phyloP scores from a whole-genome alignment of 441 rosid species.

The Sinapis alba region DNA sequence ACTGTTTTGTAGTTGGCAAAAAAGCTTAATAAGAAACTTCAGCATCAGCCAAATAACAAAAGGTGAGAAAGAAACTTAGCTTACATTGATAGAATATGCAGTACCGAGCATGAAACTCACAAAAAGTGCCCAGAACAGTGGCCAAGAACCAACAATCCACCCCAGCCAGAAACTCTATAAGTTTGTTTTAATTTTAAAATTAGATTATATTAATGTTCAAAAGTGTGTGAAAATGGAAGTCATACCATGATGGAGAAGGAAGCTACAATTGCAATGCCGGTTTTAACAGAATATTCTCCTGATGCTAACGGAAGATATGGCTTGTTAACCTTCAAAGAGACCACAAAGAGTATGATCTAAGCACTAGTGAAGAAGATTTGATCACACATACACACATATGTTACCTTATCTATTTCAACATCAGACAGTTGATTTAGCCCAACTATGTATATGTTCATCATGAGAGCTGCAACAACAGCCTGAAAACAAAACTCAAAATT shows the following conservation, averaged over 20 bases:
- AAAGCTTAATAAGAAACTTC: conserved; percentile 14
- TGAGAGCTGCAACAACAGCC: conserved; percentile 91
- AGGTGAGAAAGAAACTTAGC: conserved; percentile 32
- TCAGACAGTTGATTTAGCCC: conserved; percentile 92
- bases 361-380: not conserved
- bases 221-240: not conserved
- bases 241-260: conserved; percentile 80
- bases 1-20: conserved; percentile 42
- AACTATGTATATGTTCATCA: conserved; percentile 95
- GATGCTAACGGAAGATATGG: conserved; percentile 98
- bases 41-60: not conserved
- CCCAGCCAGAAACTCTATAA: conserved; percentile 89
- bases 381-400: not conserved
- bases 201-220: not conserved
- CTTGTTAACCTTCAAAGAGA: conserved; percentile 74
- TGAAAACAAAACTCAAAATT: conserved; percentile 34
- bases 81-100: conserved; percentile 92
- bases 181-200: not conserved
- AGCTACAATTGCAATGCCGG: conserved; percentile 65
- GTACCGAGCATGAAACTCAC: conserved; percentile 93
- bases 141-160: conserved; percentile 92
- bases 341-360: not conserved
- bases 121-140: conserved; percentile 91
- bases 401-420: conserved; percentile 96
- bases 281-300: conserved; percentile 76